Evolutionary conservation across 2,329 filamentous ascomycete genomes (phyloP).

Genomic region (Exserohilum rostratum): DNA sequence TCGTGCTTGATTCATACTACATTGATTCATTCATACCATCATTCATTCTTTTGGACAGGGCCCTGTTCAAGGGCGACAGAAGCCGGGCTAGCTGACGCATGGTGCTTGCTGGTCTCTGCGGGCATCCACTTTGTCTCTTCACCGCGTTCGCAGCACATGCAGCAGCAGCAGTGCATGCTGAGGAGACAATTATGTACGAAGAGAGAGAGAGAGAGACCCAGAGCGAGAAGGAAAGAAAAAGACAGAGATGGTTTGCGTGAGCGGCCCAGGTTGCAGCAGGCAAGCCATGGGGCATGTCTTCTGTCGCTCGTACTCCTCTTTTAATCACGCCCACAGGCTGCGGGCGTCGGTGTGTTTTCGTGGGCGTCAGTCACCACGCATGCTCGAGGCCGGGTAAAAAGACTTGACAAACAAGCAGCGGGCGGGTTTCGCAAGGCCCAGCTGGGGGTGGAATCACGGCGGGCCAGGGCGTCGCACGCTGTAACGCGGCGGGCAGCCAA

Average conservation of each 20-base stretch:
- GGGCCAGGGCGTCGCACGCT: conserved; percentile 38
- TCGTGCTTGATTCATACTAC: background rate
- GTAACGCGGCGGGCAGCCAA: conserved; percentile 35
- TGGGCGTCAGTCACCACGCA: conserved; percentile 35
- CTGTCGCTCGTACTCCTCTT: background rate
- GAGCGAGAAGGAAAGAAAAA: too few species aligned
- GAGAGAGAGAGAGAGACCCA: too few species aligned
- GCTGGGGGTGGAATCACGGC: conserved; percentile 39
- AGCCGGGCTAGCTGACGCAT: conserved; percentile 32
- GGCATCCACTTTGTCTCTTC: conserved; percentile 8
- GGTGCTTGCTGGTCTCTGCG: conserved; percentile 11
- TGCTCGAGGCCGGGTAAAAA: conserved; percentile 44
- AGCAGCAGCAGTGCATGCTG: conserved; percentile 6
- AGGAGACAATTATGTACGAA: too few species aligned
- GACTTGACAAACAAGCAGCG: conserved; percentile 39
- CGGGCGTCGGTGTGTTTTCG: conserved; percentile 34
- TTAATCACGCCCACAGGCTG: background rate
- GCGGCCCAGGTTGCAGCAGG: too few species aligned
- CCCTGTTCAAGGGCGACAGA: background rate
- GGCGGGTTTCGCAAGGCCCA: conserved; percentile 39
- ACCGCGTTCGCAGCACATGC: conserved; percentile 16
- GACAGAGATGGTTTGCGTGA: too few species aligned
- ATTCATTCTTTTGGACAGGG: background rate
- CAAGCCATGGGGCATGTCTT: too few species aligned
- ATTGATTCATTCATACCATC: background rate